Conservation (phyloP, 768 basidiomycete species). For the Pseudohyphozyma bogoriensis region DNA sequence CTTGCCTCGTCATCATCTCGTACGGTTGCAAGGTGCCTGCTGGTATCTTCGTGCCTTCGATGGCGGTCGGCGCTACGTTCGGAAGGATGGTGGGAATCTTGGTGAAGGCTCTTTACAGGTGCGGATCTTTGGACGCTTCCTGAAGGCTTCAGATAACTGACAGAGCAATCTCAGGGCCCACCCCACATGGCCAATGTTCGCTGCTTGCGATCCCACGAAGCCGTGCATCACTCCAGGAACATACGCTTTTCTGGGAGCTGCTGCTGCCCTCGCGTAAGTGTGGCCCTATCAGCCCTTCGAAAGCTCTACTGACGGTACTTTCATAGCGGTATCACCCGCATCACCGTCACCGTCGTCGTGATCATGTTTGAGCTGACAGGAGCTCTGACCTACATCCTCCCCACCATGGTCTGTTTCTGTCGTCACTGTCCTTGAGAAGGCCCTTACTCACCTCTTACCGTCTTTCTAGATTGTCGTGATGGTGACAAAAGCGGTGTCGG, state of each 20-base stretch:
- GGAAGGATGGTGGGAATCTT: conserved; percentile 95
- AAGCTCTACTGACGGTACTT: not conserved
- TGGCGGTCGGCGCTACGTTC: conserved; percentile 96
- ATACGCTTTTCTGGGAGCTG: conserved; percentile 93
- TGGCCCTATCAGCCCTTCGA: not conserved
- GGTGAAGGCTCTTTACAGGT: conserved; percentile 86
- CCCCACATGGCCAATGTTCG: conserved; percentile 75
- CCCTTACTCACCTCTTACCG: not conserved
- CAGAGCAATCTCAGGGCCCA: conserved; percentile 51
- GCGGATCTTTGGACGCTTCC: conserved; percentile 21
- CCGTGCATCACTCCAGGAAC: conserved; percentile 98
- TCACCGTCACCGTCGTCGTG: conserved; percentile 95
- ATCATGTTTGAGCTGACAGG: conserved; percentile 99
- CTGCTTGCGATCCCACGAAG: conserved; percentile 76
- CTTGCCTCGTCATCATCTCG: conserved; percentile 73
- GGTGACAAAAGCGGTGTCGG: conserved; percentile 93
- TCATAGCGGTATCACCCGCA: conserved; percentile 81
- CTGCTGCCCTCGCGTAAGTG: conserved; percentile 76
- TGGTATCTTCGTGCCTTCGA: conserved; percentile 96
- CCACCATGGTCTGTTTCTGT: conserved; percentile 69
- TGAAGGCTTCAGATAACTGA: not conserved
- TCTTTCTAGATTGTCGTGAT: conserved; percentile 74
- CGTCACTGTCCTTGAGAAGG: not conserved
- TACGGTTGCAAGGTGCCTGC: conserved; percentile 96
- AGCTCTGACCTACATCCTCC: conserved; percentile 89